A percentile compares a stretch with the other conserved stretches of the same genome.
These are phyloP conservation scores for Aspergillus nidulans DNA, from an alignment of 495 filamentous ascomycete species.

Conservation along the genomic window DNA sequence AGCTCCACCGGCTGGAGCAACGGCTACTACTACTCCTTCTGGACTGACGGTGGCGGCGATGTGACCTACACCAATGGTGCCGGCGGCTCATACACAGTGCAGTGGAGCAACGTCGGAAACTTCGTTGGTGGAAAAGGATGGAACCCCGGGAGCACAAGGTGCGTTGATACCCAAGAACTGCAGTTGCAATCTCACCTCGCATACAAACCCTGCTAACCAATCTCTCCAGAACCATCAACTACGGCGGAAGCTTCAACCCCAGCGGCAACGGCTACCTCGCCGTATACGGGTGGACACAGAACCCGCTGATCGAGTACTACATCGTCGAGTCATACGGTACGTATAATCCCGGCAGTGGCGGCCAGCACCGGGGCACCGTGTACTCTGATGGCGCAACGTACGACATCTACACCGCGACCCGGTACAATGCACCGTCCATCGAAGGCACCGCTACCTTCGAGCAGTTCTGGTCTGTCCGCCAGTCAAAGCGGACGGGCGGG, in stretches of 20 bases:
- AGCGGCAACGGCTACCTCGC: slow-evolving; percentile 57
- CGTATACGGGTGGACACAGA: slow-evolving; percentile 60
- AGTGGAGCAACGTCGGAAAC: slow-evolving; percentile 52
- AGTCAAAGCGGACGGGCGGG: slow-evolving; percentile 48
- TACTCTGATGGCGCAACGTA: slow-evolving; percentile 58
- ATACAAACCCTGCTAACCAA: not conserved
- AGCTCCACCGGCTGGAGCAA: slow-evolving; percentile 50
- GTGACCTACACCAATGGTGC: slow-evolving; percentile 56
- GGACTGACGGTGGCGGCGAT: slow-evolving; percentile 51
- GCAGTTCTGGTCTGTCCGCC: slow-evolving; percentile 59
- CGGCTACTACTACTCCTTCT: slow-evolving; percentile 61
- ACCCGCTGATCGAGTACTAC: slow-evolving; percentile 63
- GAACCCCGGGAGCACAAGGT: slow-evolving; percentile 47
- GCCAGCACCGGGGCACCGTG: slow-evolving; percentile 50
- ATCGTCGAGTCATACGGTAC: slow-evolving; percentile 56
- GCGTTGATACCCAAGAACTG: slow-evolving; percentile 7
- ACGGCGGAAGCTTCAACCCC: slow-evolving; percentile 50
- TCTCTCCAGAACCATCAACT: slow-evolving; percentile 46
- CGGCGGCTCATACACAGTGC: slow-evolving; percentile 52
- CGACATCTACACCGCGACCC: slow-evolving; percentile 56
- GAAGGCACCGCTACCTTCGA: slow-evolving; percentile 55
- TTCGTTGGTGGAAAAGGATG: slow-evolving; percentile 63
- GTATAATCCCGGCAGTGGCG: slow-evolving; percentile 47
- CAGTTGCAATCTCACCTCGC: not conserved
- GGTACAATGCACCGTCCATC: slow-evolving; percentile 58